phyloP scores from a whole-genome alignment of 805 yeast species.

The Suhomyces emberorum region DNA sequence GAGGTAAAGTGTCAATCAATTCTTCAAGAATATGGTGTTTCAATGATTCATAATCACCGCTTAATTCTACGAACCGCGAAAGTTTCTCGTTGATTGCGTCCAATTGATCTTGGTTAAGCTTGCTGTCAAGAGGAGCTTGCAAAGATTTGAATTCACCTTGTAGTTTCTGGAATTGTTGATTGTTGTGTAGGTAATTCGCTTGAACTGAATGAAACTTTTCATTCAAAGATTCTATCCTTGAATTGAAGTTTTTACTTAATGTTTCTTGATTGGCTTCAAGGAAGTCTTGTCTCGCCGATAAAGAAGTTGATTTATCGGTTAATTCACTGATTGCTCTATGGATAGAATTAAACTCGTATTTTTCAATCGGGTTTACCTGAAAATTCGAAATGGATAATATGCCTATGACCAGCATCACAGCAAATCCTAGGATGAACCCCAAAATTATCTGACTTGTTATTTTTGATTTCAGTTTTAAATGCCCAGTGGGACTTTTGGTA shows the following conservation, averaged over 20 bases:
- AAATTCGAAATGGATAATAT: too few species aligned
- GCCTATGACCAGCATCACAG: background rate
- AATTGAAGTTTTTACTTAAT: conserved; percentile 10
- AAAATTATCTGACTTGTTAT: background rate
- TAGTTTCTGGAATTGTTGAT: conserved; percentile 9
- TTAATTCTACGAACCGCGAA: conserved; percentile 13
- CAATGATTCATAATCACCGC: conserved; percentile 13
- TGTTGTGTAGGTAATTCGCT: conserved; percentile 1
- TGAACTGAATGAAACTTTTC: conserved; percentile 9
- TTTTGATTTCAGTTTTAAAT: background rate
- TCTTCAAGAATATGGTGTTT: conserved; percentile 17
- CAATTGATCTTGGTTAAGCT: conserved; percentile 4
- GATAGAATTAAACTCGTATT: background rate
- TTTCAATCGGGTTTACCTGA: too few species aligned
- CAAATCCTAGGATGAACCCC: background rate
- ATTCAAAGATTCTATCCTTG: conserved; percentile 17
- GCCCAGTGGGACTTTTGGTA: background rate
- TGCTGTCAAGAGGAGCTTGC: background rate
- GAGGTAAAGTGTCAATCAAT: conserved; percentile 23
- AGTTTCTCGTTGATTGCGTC: conserved; percentile 9
- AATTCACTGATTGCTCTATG: conserved; percentile 6
- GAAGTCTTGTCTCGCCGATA: conserved; percentile 18
- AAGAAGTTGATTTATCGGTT: conserved; percentile 12
- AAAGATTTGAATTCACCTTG: conserved; percentile 5
- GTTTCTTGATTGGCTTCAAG: conserved; percentile 15